A percentile compares a stretch with the other conserved stretches of the same genome.
These are phyloP conservation scores for Annulohypoxylon nitens DNA, from an alignment of 495 filamentous ascomycete species.

Conservation along the genomic window DNA sequence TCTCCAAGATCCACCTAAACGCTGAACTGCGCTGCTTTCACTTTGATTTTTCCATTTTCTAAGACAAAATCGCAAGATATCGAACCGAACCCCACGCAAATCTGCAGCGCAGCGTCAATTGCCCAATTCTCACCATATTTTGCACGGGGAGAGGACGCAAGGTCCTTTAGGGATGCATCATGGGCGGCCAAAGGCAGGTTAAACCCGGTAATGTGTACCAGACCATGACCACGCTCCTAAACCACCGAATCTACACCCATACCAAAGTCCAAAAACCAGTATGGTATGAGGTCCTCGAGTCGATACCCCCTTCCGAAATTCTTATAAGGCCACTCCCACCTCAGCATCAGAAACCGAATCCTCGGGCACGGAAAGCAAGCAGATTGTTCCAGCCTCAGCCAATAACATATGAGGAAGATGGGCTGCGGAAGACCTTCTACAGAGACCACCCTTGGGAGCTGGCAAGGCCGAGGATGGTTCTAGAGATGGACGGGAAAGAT, in stretches of 20 bases:
- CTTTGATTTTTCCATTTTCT: constrained; percentile 9
- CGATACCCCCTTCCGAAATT: constrained; percentile 83
- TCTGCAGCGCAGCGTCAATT: constrained; percentile 25
- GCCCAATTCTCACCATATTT: neutral
- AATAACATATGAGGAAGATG: constrained; percentile 88
- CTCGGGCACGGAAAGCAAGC: constrained; percentile 70
- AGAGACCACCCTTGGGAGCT: constrained; percentile 97
- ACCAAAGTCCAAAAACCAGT: constrained; percentile 65
- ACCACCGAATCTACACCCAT: constrained; percentile 45
- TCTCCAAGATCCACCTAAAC: neutral
- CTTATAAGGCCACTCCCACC: constrained; percentile 76
- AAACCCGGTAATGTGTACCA: constrained; percentile 46
- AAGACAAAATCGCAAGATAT: constrained; percentile 2
- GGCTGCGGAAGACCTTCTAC: constrained; percentile 83
- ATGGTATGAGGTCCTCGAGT: constrained; percentile 81
- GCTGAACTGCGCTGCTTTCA: constrained; percentile 18
- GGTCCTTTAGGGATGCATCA: constrained; percentile 23
- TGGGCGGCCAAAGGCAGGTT: constrained; percentile 51
- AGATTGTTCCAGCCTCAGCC: constrained; percentile 82
- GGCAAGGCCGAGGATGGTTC: constrained; percentile 84
- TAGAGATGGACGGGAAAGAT: constrained; percentile 90
- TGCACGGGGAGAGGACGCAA: constrained; percentile 9
- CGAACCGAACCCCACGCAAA: constrained; percentile 2
- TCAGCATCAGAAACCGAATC: constrained; percentile 66
- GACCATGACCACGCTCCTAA: constrained; percentile 43